Evolutionary conservation across 495 filamentous ascomycete species (phyloP).

Genomic region (Hypoxylon fragiforme): DNA sequence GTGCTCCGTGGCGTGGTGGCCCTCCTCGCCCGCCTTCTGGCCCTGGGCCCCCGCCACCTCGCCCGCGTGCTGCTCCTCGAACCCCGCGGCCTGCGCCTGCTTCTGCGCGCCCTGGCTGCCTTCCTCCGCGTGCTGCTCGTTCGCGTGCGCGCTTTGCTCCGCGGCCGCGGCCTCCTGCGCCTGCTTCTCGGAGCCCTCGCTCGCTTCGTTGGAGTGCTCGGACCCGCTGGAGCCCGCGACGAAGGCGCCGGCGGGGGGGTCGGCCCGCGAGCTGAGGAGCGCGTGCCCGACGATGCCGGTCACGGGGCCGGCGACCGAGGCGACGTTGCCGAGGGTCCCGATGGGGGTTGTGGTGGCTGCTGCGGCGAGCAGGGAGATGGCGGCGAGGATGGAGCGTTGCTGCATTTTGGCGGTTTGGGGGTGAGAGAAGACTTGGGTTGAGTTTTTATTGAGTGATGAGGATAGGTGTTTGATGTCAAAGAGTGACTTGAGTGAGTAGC

Average conservation of each 20-base stretch:
- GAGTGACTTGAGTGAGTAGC: constrained; percentile 15
- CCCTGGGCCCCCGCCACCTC: not conserved
- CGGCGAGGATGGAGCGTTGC: constrained; percentile 21
- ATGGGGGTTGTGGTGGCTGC: constrained; percentile 15
- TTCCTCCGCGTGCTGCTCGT: constrained; percentile 5
- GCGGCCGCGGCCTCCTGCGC: not conserved
- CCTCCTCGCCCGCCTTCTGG: constrained; percentile 3
- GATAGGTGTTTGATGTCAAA: not conserved
- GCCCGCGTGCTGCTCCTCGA: constrained; percentile 1
- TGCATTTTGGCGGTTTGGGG: constrained; percentile 23
- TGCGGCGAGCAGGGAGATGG: constrained; percentile 26
- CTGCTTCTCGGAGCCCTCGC: not conserved
- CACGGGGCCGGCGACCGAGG: not conserved
- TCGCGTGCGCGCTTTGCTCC: not conserved
- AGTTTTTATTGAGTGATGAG: not conserved
- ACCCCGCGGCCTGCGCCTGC: not conserved
- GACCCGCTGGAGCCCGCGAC: not conserved
- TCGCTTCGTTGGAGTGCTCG: not conserved
- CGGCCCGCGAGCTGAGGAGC: not conserved
- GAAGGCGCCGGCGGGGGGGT: not conserved
- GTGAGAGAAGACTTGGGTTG: not conserved
- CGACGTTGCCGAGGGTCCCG: not conserved
- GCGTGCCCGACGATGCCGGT: not conserved
- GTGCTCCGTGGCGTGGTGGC: constrained; percentile 7
- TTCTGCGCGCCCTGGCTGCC: constrained; percentile 3